Base-by-base conservation (phyloP, 495 filamentous ascomycete genomes). In the Aspergillus haitiensis region DNA sequence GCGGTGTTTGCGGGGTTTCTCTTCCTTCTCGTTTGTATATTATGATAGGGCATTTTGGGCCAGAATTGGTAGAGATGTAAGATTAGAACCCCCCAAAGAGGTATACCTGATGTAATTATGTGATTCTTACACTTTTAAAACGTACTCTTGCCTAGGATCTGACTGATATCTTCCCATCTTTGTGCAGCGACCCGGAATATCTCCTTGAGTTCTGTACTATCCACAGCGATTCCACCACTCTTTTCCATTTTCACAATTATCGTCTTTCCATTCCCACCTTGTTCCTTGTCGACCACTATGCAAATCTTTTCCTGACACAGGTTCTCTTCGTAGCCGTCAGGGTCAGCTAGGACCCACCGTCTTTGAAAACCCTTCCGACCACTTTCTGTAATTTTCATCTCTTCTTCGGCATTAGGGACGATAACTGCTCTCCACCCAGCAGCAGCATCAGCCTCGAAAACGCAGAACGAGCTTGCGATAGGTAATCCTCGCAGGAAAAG, bases 281-380 rank as follows among this genome's bases (percentile, higher is more conserved):
- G 77, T 67, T 74, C 72, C 57, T 83, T 81, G 68, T 91, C 87
- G 36, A 96, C 83, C 49, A 93, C 85, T 58, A 94, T 70, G 16
- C 82, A 89, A 16, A 90, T 78, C 13, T 73, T 77, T 77, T 98
- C 94, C 49, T 84, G 75, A 69, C 88, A 93, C 35, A 96, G 62
- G 2, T 76, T 83, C 75, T 97, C 94, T 74, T 98, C 94, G 60
- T 94, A 87, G 34, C 88, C 82, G 81, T 98, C 94, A 37, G 90
- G 89, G 75, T 98, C 94, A 10, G 86, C 84, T 52, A 98, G 72
- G 3, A 97, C 73, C 91, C 90, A 94, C 49, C 79, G 81, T 69
- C 81, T 74, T 47, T 79, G 78, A n/a, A 62, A 55, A 5, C 70
- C 75, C 72, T 66, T 74, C 59, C 54, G 67, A 47, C 68, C 64